Base-by-base conservation (phyloP, 75 land plant genomes). In the Pinus albicaulis region DNA sequence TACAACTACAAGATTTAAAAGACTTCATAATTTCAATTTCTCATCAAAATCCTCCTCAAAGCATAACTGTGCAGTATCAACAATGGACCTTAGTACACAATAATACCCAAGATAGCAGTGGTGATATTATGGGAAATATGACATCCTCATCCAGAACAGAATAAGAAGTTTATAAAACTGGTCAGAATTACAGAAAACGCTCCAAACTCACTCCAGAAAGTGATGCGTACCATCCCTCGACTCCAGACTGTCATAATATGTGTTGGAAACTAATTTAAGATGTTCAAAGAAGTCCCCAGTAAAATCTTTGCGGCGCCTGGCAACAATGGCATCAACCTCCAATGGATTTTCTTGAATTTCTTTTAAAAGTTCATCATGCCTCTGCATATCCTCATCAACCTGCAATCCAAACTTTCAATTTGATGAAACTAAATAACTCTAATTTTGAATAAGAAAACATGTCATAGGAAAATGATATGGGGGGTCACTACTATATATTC, bases 381-480 rank as follows among this genome's bases (percentile, higher is more conserved):
- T 89, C 82, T 90, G 81, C 86, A 97, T 88, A 79, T 97, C 98
- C 60, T 91, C 98, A 80, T 97, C 98, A 71, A 97, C 81, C 99
- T 97, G 61, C 61, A 20, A 22, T 59, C 5, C 22, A 59, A 20
- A 1, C 61, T 59, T 59, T 20, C 61, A 59, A 59, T 59, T 59
- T 22, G 22, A 59, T 59, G 8, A 59, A 19, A 59, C 61, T 20
- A 59, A 20, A 59, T 20, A 59, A 59, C 20, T 1, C 20, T 19
- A 59, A 59, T 5, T 59, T 59, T 20, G n/a, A 59, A 20, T 0
- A 59, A 20, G 61, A 58, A 20, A 58, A 58, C 17, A 58, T 58
- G 10, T 58, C 59, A 16, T 58, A 17, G 7, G 59, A 19, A 59
- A 59, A 20, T 59, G 20, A 59, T 59, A 59, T 20, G 1, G 11